These are phyloP conservation scores for Boletellus deceptivus DNA, from an alignment of 1,284 basidiomycete species.

Conservation along the genomic window DNA sequence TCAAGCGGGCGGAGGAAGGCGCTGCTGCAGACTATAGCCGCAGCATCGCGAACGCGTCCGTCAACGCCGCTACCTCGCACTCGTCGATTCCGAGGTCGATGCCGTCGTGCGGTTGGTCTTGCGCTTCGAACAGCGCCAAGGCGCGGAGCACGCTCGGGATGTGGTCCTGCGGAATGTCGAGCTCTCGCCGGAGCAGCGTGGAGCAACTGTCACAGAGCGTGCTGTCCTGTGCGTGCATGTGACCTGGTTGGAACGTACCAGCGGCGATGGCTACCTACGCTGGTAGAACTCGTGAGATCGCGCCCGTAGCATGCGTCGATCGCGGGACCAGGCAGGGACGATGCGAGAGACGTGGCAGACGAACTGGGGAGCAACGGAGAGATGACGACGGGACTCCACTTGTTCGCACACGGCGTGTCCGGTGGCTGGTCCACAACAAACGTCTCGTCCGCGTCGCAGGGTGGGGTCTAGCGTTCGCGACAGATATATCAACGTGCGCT, in stretches of 20 bases:
- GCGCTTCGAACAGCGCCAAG: conserved; percentile 16
- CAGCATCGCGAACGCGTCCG: conserved; percentile 25
- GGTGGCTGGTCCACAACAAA: not conserved
- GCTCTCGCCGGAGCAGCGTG: conserved; percentile 5
- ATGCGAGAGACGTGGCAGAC: not conserved
- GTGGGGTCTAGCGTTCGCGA: not conserved
- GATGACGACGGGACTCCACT: not conserved
- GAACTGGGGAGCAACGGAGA: not conserved
- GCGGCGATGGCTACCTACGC: conserved; percentile 5
- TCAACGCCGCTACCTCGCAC: conserved; percentile 15
- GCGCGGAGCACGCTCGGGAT: conserved; percentile 27
- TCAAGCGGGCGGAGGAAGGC: no score
- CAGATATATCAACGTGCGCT: not conserved
- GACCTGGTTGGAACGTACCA: not conserved
- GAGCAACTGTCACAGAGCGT: conserved; percentile 21
- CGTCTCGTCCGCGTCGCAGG: not conserved
- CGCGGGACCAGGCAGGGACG: not conserved
- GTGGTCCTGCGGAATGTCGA: conserved; percentile 23
- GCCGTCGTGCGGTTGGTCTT: conserved; percentile 6
- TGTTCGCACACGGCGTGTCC: not conserved
- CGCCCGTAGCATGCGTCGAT: conserved; percentile 1
- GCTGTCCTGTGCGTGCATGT: conserved; percentile 6
- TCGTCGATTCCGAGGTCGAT: conserved; percentile 4
- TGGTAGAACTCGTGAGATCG: conserved; percentile 8
- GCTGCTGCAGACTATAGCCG: conserved; percentile 9